Base-by-base conservation (phyloP, 2,329 filamentous ascomycete genomes). In the Verticillium klebahnii region DNA sequence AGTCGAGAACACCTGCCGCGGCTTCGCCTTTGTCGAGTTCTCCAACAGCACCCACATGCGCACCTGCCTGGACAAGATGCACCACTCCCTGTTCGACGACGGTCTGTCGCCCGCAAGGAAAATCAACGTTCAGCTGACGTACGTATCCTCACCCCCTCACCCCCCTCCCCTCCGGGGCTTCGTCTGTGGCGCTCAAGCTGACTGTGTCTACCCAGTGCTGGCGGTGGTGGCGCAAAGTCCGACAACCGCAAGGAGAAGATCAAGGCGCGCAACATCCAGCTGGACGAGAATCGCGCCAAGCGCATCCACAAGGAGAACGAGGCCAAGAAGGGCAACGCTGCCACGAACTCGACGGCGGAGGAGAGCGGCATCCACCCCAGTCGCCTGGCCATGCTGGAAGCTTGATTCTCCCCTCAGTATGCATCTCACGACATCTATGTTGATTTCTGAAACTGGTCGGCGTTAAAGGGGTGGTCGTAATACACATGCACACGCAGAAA, bases 121-220 rank as follows among this genome's bases (percentile, higher is more conserved):
- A 76, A 96, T 98, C 70, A 97, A 97, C 72, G 91, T 97, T 31
- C 94, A 97, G 78, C 78, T 98, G 67, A 97, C 93, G 84, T 92
- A 76, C 76, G 88, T 83, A 40, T 39, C 40, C 56, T 23, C 23
- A 23, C 23, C 23, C 23, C 23, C 23, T 23, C 23, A 23, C 23
- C 23, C 23, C 23, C 23, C 23, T 23, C 23, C 23, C 23, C 23
- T 23, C 23, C 23, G 23, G 23, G 23, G 23, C 56, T 45, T 40
- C 60, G 37, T 57, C 25, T 58, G 57, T 9, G 54, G 25, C 19
- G 9, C 25, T 8, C 54, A 32, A 32, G 31, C 31, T 31, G n/a
- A 32, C n/a, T 19, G 14, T 56, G 29, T 58, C 2, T 31, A 11
- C 55, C 66, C 66, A 92, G 89, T 67, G 93, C 91, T 63, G 93